Evolutionary conservation across 2,329 filamentous ascomycete species (phyloP).

Genomic region (Claviceps capensis): DNA sequence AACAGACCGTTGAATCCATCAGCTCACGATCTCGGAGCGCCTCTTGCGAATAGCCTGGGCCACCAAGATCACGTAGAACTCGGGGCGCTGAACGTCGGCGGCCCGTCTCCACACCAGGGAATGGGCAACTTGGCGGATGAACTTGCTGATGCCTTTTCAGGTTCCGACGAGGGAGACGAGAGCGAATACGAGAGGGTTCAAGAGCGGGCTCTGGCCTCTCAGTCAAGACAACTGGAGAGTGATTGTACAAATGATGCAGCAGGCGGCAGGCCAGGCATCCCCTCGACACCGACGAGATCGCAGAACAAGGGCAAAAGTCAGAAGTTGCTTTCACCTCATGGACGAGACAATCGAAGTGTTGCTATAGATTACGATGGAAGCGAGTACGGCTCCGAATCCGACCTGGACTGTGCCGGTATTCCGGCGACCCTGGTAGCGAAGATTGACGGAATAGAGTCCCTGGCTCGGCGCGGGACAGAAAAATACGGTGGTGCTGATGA

Average conservation of each 20-base stretch:
- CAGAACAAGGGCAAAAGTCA: conserved; percentile 27
- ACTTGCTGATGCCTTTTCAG: conserved; percentile 58
- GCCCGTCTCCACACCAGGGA: conserved; percentile 35
- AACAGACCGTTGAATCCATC: conserved; percentile 39
- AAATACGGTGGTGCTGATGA: conserved; percentile 51
- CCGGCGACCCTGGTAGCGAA: conserved; percentile 51
- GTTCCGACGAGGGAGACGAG: conserved; percentile 51
- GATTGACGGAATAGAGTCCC: conserved; percentile 59
- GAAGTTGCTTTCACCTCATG: conserved; percentile 28
- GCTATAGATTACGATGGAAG: conserved; percentile 56
- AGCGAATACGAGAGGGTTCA: conserved; percentile 32
- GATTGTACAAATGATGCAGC: background rate
- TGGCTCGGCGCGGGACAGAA: conserved; percentile 53
- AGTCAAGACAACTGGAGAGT: conserved; percentile 1
- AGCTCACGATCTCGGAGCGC: conserved; percentile 34
- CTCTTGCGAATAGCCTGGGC: conserved; percentile 33
- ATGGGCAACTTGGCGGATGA: conserved; percentile 72
- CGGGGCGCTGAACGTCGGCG: conserved; percentile 29
- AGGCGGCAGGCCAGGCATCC: conserved; percentile 6
- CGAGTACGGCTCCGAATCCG: conserved; percentile 60
- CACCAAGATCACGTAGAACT: conserved; percentile 35
- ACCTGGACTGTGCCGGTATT: conserved; percentile 56
- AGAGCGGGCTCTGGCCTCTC: background rate
- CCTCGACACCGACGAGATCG: conserved; percentile 18
- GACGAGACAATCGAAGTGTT: conserved; percentile 35